A percentile compares a stretch with the other conserved stretches of the same genome.
Conservation (phyloP, 2,329 filamentous ascomycete species). For the Phoma sp. region DNA sequence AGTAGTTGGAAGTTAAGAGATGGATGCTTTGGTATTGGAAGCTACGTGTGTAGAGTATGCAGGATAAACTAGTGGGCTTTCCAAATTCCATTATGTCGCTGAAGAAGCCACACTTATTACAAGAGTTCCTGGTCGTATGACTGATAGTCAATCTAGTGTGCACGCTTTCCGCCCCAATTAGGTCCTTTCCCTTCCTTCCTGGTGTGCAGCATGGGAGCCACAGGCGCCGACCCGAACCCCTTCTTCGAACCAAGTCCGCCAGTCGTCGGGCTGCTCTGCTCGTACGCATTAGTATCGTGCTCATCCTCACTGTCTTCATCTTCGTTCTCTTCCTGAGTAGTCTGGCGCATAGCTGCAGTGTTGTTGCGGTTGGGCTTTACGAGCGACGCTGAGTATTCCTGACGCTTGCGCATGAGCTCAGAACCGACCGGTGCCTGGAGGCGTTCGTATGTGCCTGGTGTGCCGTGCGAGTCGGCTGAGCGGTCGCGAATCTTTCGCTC, state of each 20-base stretch:
- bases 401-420: slow-evolving; percentile 14
- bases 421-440: slow-evolving; percentile 2
- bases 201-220: slow-evolving; percentile 31
- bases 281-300: neutral
- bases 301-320: neutral
- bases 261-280: neutral
- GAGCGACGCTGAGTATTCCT: slow-evolving; percentile 9
- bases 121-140: too few species aligned
- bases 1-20: neutral
- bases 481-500: neutral
- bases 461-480: neutral
- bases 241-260: slow-evolving; percentile 23
- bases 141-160: neutral
- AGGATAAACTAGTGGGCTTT: too few species aligned
- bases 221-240: slow-evolving; percentile 20
- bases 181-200: slow-evolving; percentile 6
- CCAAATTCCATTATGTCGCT: too few species aligned
- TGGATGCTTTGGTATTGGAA: too few species aligned
- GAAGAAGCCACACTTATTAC: too few species aligned
- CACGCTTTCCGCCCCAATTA: neutral
- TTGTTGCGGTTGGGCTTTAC: neutral
- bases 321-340: neutral
- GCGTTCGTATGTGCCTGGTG: neutral
- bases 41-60: too few species aligned
- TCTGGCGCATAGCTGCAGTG: neutral